Evolutionary conservation across 225 moss, liverwort and hornwort species (phyloP), one percentile per base, ranked within the genome.

Genomic region (Polytrichum commune): DNA sequence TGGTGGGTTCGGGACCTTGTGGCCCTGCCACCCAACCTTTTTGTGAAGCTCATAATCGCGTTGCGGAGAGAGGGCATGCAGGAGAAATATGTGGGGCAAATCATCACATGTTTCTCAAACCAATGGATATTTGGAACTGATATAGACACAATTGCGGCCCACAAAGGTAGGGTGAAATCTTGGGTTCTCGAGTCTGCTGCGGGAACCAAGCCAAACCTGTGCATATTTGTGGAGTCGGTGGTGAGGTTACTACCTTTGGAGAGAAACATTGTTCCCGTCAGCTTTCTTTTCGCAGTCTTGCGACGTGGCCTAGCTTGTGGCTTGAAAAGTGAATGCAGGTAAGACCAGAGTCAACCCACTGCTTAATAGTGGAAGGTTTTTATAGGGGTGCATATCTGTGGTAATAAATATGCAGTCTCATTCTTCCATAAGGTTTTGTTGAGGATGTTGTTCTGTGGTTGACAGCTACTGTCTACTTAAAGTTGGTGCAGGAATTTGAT

Each of bases 1-100:
- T 96, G 91, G 96, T 96, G 96, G 93, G 86, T 96, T 55, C 83
- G 90, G 32, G 96, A 96, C 76, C 66, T 96, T 4, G 72, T 93
- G 58, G 87, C 81, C 19, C 90, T 96, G 4, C 87, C 93, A 26
- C 86, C 88, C 23, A 74, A 74, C 4, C 72, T 90, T 30, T 93
- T 96, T 60, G 85, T 85, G 80, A 85, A 85, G 19, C 73, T 86
- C 7, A 79, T 93, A 29, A 76, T 83, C 24, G 78, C 90, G 19
- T 70, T 96, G 10, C 86, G 96, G 7, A 78, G 75, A 68, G 89
- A 90, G 77, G 93, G 93, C 8, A 90, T 93, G 93, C 85, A 79
- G 27, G 96, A 93, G 75, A 89, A 86, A 68, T 80, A 86, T 20
- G 90, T 96, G n/a, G 91, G 91, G 53, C 91, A 88, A 77, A 91